Base-by-base conservation (phyloP, 2,329 filamentous ascomycete species). In the Calonectria leucothoes region DNA sequence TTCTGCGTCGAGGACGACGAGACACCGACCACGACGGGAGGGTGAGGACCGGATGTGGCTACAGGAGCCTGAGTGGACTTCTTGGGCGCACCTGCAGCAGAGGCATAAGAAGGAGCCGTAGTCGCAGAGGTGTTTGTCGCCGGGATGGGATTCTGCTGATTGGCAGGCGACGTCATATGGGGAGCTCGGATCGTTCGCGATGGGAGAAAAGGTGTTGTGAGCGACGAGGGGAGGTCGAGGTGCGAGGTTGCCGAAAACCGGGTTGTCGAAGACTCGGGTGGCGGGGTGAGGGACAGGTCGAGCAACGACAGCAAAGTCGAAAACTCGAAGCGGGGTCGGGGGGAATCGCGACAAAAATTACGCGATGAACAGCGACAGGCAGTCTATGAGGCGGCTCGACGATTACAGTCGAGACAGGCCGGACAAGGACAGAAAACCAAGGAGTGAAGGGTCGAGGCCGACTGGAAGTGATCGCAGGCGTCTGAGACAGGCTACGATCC, bases 21-120 rank as follows among this genome's bases (percentile, higher is more conserved):
- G 73, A 88, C 88, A 82, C 88, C 89, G 82, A 90, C 87, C 83
- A 89, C 90, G 83, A 90, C 86, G 75, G 89, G 88, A 78, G 87
- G 77, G 74, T 84, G 79, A 77, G 90, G 89, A 83, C 90, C 89
- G 83, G 90, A 88, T 85, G 89, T 90, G 84, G 90, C 88, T 85
- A 91, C 83, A 83, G 91, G 89, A 85, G 90, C 89, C 85, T 90
- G 87, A 82, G 88, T 86, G 83, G 87, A 86, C 88, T 93, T 92
- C 88, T 92, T 92, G 78, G 87, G 86, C 85, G 89, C 88, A 87
- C 89, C 88, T 84, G 88, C 91, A 87, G 91, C 91, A 81, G 91
- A 92, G 88, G 91, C 91, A 91, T 93, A 93, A 83, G 91, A 93
- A 84, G 86, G 83, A 85, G 89, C 87, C 84, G 89, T 88, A 82